Evolutionary conservation across 2,329 filamentous ascomycete genomes (phyloP), one percentile per base, ranked within the genome.

Genomic region (Aspergillus felis): DNA sequence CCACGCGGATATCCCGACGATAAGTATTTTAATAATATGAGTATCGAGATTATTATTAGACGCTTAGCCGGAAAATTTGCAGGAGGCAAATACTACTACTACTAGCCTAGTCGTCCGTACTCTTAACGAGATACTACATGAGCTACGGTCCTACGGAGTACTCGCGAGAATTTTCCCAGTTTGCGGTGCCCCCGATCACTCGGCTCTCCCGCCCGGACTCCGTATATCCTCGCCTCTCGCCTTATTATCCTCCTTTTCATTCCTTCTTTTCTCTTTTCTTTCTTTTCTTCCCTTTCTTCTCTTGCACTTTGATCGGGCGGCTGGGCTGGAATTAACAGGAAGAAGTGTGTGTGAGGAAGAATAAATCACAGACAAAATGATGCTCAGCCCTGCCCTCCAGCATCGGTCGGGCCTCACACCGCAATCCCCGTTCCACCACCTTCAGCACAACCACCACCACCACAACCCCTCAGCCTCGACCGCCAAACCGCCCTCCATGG

Each of bases 351-450:
- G 6, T 38, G 32, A 38, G 32, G 32, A 38, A 38, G 32, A 7
- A 7, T 38, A 6, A 17, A 38, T 38, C 5, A 38, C 32, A 17
- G 32, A 17, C 14, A 6, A 17, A 38, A 38, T 38, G 32, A 17
- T 38, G 32, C 14, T 38, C 32, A 38, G 14, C 32, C 32, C 14
- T 38, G 14, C 32, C 32, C 5, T 17, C 32, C 28, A 51, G 20
- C 27, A 55, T n/a, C 53, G 27, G 53, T 53, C 48, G 51, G 55
- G 50, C 24, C 49, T 17, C 51, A 57, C 57, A 59, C 57, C 57
- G 44, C 57, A 57, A 55, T 59, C 57, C 29, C 32, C 32, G 3
- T 38, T 38, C 32, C 32, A 35, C 12, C 32, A 35, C 32, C 14
- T 6, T 7, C 14, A 12, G 10, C 29, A 32, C 29, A 12, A 32